phyloP scores from a whole-genome alignment of 2,329 filamentous ascomycete species.

The Graphilbum ipis-grandicollis region DNA sequence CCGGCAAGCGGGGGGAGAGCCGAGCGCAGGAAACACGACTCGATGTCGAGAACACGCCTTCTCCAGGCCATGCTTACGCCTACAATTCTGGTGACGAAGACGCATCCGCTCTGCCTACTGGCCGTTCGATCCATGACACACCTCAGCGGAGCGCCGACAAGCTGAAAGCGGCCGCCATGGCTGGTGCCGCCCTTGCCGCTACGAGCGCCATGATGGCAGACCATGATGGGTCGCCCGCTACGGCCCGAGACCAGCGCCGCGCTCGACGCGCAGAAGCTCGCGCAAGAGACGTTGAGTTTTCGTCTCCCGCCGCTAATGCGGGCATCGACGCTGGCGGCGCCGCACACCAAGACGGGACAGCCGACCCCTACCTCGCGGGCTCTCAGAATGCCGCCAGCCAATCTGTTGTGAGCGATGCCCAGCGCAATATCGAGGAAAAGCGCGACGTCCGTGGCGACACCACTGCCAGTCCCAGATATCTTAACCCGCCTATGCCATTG shows the following conservation, averaged over 20 bases:
- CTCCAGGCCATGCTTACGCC: constrained; percentile 14
- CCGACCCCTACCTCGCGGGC: constrained; percentile 4
- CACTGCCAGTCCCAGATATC: constrained; percentile 22
- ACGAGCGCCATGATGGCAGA: constrained; percentile 14
- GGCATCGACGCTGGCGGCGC: too few relatives aligned
- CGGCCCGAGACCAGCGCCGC: constrained; percentile 34
- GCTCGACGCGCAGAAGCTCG: constrained; percentile 34
- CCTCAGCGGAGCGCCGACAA: constrained; percentile 26
- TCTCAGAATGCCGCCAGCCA: constrained; percentile 4
- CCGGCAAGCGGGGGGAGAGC: constrained; percentile 22
- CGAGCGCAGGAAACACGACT: constrained; percentile 38
- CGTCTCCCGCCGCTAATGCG: not conserved
- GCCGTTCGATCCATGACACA: constrained; percentile 20
- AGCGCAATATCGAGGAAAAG: constrained; percentile 11
- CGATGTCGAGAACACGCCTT: constrained; percentile 31
- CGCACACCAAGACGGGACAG: constrained; percentile 18
- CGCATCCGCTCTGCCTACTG: not conserved
- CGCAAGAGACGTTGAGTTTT: constrained; percentile 21
- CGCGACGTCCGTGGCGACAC: not conserved
- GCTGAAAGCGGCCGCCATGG: constrained; percentile 24
- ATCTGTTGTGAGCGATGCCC: constrained; percentile 1
- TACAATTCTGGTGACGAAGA: constrained; percentile 20
- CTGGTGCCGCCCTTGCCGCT: constrained; percentile 22
- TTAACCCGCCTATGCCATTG: constrained; percentile 68
- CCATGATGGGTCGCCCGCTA: constrained; percentile 23